phyloP scores from a whole-genome alignment of 116 monocot species.

The Iris pallida region DNA sequence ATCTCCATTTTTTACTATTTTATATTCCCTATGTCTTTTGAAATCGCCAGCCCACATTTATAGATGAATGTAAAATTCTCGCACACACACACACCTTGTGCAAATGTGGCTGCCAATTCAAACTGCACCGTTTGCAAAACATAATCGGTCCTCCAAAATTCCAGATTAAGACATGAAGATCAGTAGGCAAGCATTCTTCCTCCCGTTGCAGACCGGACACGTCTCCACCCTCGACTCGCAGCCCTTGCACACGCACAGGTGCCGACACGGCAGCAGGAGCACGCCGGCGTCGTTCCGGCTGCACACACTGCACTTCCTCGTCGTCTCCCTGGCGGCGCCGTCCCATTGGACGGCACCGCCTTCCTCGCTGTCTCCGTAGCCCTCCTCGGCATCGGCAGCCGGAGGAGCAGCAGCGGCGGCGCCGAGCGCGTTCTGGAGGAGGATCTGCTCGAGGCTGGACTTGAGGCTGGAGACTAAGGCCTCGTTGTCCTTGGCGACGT shows the following conservation, averaged over 20 bases:
- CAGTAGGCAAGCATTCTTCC: conserved; percentile 36
- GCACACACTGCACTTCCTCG: conserved; percentile 26
- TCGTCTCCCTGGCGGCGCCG: no score
- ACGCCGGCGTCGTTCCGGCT: conserved; percentile 18
- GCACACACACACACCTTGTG: no score
- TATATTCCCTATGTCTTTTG: no score
- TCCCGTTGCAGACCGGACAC: conserved; percentile 40
- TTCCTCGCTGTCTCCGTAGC: conserved; percentile 8
- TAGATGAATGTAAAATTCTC: no score
- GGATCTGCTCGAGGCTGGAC: conserved; percentile 16
- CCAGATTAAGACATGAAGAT: conserved; percentile 18
- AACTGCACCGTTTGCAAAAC: no score
- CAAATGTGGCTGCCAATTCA: no score
- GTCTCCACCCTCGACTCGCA: conserved; percentile 24
- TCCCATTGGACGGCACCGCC: no score
- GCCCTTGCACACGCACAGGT: conserved; percentile 42
- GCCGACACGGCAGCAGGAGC: conserved; percentile 51
- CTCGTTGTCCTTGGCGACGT: conserved; percentile 33
- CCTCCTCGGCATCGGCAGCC: neutral
- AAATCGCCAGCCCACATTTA: no score
- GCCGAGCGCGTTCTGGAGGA: neutral
- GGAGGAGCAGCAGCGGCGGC: neutral
- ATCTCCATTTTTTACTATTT: no score
- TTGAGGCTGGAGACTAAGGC: conserved; percentile 18
- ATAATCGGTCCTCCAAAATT: no score